Evolutionary conservation across 1,284 basidiomycete species (phyloP).

Genomic region (Peniophora sp.): DNA sequence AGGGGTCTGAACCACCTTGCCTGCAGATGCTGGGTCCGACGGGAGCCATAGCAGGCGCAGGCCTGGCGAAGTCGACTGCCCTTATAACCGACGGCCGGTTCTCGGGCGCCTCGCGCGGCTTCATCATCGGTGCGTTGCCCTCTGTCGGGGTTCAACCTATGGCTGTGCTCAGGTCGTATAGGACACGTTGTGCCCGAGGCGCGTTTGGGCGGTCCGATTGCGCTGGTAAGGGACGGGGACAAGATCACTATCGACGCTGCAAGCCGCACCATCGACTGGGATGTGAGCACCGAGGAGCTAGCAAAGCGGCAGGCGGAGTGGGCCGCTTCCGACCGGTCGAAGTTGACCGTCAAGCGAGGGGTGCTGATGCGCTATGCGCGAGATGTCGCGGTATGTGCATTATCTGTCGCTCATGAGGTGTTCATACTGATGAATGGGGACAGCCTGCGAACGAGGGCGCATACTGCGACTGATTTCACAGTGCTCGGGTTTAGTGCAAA

Average conservation of each 20-base stretch:
- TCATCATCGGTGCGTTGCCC: conserved; percentile 47
- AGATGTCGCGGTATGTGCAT: conserved; percentile 64
- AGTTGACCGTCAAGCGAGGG: conserved; percentile 66
- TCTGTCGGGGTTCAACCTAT: neutral
- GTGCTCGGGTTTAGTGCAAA: no score
- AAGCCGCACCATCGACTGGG: conserved; percentile 74
- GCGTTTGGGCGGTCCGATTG: conserved; percentile 91
- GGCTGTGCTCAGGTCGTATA: conserved; percentile 12
- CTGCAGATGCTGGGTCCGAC: conserved; percentile 49
- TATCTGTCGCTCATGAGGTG: conserved; percentile 1
- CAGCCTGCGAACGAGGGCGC: conserved; percentile 71
- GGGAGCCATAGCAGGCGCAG: conserved; percentile 88
- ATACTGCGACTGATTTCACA: conserved; percentile 75
- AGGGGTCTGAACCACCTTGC: neutral
- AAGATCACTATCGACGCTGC: conserved; percentile 76
- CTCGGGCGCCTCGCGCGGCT: conserved; percentile 69
- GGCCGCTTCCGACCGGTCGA: conserved; percentile 54
- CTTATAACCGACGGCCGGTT: conserved; percentile 96
- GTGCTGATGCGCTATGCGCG: conserved; percentile 70
- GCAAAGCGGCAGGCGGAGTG: conserved; percentile 64
- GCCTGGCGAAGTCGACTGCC: conserved; percentile 84
- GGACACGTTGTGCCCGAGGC: conserved; percentile 93
- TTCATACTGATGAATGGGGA: conserved; percentile 9
- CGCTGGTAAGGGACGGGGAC: conserved; percentile 90
- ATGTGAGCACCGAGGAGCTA: conserved; percentile 78